phyloP scores from a whole-genome alignment of 371 early-diverging fungal genomes.

The Fennellomyces sp. region DNA sequence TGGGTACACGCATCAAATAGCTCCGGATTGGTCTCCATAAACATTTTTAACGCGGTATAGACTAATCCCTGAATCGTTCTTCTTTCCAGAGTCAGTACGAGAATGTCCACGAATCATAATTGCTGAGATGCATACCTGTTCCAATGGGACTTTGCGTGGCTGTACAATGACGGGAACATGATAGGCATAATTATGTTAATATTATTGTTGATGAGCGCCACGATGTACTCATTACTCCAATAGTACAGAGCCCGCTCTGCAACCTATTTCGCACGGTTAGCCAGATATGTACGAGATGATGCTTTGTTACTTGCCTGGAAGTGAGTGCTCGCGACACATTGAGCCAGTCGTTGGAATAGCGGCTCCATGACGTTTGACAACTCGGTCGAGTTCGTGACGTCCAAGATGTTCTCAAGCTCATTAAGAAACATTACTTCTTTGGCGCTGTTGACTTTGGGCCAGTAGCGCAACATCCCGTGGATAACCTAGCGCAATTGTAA shows the following conservation, averaged over 20 bases:
- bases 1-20: slow-evolving; percentile 90
- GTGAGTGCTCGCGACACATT: slow-evolving; percentile 93
- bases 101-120: too few relatives aligned
- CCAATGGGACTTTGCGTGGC: slow-evolving; percentile 94
- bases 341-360: slow-evolving; percentile 87
- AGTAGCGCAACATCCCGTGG: slow-evolving; percentile 84
- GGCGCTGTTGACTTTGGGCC: slow-evolving; percentile 98
- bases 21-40: slow-evolving; percentile 90
- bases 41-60: slow-evolving; percentile 90
- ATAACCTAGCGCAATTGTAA: too few relatives aligned
- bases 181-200: slow-evolving; percentile 88
- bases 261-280: too few relatives aligned
- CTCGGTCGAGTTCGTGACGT: slow-evolving; percentile 86
- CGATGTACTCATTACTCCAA: slow-evolving; percentile 97
- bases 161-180: slow-evolving; percentile 89
- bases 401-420: slow-evolving; percentile 96
- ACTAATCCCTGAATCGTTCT: slow-evolving; percentile 94
- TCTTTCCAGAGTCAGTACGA: background rate
- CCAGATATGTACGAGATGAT: slow-evolving; percentile 47
- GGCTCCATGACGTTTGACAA: slow-evolving; percentile 88
- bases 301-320: slow-evolving; percentile 89
- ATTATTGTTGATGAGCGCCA: slow-evolving; percentile 91
- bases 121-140: too few relatives aligned
- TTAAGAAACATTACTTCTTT: slow-evolving; percentile 98
- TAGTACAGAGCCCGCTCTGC: slow-evolving; percentile 95